A percentile compares a stretch with the other conserved stretches of the same genome.
phyloP scores from a whole-genome alignment of 805 yeast genomes.

The Yamadazyma paraphyllophila region DNA sequence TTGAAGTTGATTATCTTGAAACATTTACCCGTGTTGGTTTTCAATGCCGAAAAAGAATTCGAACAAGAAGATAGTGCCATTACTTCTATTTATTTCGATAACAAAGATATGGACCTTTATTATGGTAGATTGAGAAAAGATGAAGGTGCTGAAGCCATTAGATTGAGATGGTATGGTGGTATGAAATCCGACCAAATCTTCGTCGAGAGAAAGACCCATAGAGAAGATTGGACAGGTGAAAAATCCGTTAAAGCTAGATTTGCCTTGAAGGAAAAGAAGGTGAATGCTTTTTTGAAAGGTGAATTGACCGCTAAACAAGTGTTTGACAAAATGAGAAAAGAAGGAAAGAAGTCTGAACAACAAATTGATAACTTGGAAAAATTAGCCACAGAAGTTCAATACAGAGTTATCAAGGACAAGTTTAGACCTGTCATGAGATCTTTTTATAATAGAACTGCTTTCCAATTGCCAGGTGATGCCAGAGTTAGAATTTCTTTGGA shows the following conservation, averaged over 20 bases:
- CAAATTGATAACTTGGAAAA: slow-evolving; percentile 93
- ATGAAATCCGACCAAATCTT: slow-evolving; percentile 90
- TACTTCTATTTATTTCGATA: slow-evolving; percentile 94
- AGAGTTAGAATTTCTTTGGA: slow-evolving; percentile 97
- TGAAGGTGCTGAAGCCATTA: slow-evolving; percentile 98
- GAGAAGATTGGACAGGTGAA: slow-evolving; percentile 99
- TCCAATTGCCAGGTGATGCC: slow-evolving; percentile 99
- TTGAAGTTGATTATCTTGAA: slow-evolving; percentile 87
- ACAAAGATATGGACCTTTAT: slow-evolving; percentile 83
- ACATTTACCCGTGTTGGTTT: slow-evolving; percentile 94
- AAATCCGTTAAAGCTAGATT: slow-evolving; percentile 98
- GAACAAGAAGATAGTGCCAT: slow-evolving; percentile 94
- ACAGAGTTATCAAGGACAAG: slow-evolving; percentile 77
- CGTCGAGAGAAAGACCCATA: slow-evolving; percentile 95
- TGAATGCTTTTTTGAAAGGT: slow-evolving; percentile 81
- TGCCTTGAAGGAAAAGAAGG: slow-evolving; percentile 85
- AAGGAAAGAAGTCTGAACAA: slow-evolving; percentile 80
- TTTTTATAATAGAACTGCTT: slow-evolving; percentile 96
- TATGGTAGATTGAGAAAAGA: slow-evolving; percentile 92
- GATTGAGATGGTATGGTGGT: slow-evolving; percentile 99
- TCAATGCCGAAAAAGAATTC: slow-evolving; percentile 94
- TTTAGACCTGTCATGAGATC: slow-evolving; percentile 94
- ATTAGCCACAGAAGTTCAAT: slow-evolving; percentile 90
- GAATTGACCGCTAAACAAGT: slow-evolving; percentile 83
- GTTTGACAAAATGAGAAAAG: slow-evolving; percentile 88